Percentiles rank a stretch among this genome's conserved stretches.
These are phyloP conservation scores for Hemisphaericaspora lyxosophila DNA, from an alignment of 1,139 yeast species.

Conservation along the genomic window DNA sequence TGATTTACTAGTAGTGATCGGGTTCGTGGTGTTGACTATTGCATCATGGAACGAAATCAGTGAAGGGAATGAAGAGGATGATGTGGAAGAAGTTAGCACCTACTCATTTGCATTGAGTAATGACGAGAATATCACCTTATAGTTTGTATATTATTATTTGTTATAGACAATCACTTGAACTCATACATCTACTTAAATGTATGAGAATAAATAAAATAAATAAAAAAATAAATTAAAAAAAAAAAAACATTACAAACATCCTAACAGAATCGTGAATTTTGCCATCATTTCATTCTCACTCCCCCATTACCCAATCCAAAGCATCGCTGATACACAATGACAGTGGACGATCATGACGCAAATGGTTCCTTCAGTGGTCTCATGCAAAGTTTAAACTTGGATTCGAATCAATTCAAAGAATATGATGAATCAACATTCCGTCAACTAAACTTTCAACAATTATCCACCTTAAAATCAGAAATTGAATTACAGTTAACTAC, in stretches of 20 bases:
- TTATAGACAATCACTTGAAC: background rate
- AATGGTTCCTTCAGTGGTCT: slow-evolving; percentile 36
- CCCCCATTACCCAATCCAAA: background rate
- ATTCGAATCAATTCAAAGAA: slow-evolving; percentile 23
- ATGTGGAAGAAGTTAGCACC: slow-evolving; percentile 44
- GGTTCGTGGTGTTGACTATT: slow-evolving; percentile 66
- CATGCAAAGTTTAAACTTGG: slow-evolving; percentile 41
- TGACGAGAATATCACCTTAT: slow-evolving; percentile 10
- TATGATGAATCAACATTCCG: slow-evolving; percentile 21
- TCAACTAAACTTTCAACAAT: slow-evolving; percentile 24
- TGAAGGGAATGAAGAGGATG: slow-evolving; percentile 62
- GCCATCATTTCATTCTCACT: background rate
- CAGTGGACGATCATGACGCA: slow-evolving; percentile 15
- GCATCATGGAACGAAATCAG: slow-evolving; percentile 77
- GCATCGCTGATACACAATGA: slow-evolving; percentile 7
- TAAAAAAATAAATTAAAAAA: too few species aligned
- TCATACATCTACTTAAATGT: too few species aligned
- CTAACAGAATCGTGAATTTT: too few species aligned
- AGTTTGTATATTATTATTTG: slow-evolving; percentile 1
- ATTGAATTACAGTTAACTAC: slow-evolving; percentile 34
- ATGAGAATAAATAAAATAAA: too few species aligned
- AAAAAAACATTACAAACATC: background rate
- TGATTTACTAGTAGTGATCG: slow-evolving; percentile 58
- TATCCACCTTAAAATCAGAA: slow-evolving; percentile 28
- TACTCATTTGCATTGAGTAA: slow-evolving; percentile 46